phyloP scores from a whole-genome alignment of 2,329 filamentous ascomycete species.

The Nemania sp. region DNA sequence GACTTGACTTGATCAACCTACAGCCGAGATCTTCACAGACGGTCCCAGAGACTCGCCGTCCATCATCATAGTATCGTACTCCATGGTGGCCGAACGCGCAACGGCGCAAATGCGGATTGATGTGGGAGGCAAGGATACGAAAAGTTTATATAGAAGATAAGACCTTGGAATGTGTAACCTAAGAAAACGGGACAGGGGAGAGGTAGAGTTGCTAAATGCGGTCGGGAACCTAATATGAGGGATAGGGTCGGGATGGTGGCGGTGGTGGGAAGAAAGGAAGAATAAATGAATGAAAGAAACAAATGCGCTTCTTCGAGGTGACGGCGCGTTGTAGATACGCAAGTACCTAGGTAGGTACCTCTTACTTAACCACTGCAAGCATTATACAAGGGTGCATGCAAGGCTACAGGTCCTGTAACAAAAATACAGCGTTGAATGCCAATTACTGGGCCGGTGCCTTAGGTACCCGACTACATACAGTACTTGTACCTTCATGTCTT shows the following conservation, averaged over 20 bases:
- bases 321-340: background rate
- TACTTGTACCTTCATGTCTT: too few species aligned
- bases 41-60: constrained; percentile 61
- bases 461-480: background rate
- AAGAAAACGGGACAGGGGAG: too few species aligned
- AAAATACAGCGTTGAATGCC: too few species aligned
- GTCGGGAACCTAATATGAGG: background rate
- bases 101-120: background rate
- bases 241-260: constrained; percentile 5
- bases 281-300: background rate
- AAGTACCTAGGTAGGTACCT: too few species aligned
- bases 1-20: constrained; percentile 39
- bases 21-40: constrained; percentile 64
- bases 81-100: constrained; percentile 47
- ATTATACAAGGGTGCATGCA: constrained; percentile 10
- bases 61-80: constrained; percentile 65
- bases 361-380: background rate
- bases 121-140: too few species aligned
- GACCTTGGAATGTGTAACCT: too few species aligned
- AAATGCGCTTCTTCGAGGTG: constrained; percentile 15
- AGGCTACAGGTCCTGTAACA: constrained; percentile 8
- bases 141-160: too few species aligned
- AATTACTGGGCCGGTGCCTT: too few species aligned
- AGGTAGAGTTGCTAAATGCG: background rate
- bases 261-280: constrained; percentile 9